Evolutionary conservation across 345 rosid genomes (phyloP).

Genomic region (Dipteronia sinensis): DNA sequence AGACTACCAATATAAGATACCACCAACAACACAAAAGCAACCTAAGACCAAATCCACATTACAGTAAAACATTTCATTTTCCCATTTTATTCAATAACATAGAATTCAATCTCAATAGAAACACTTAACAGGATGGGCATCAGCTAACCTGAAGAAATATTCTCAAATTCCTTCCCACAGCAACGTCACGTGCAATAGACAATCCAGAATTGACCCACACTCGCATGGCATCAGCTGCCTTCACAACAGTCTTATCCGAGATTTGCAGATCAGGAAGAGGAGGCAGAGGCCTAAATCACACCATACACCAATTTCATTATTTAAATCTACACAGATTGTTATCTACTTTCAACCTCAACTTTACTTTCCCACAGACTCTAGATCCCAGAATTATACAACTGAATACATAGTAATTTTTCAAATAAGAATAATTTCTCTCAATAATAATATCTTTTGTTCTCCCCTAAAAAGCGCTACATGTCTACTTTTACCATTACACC

Average conservation of each 20-base stretch:
- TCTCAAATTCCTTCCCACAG: constrained; percentile 59
- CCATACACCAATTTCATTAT: not conserved
- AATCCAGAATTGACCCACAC: constrained; percentile 58
- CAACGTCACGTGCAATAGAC: constrained; percentile 67
- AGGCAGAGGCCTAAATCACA: constrained; percentile 77
- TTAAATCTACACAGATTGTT: not conserved
- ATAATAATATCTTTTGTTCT: too few relatives aligned
- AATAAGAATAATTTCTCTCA: too few relatives aligned
- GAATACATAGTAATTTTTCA: too few relatives aligned
- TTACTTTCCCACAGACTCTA: not conserved
- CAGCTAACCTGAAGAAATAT: constrained; percentile 66
- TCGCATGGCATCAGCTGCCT: constrained; percentile 52
- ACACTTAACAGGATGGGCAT: not conserved
- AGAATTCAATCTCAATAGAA: not conserved
- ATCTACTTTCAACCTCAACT: constrained; percentile 3
- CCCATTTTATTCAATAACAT: not conserved
- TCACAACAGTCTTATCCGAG: constrained; percentile 61
- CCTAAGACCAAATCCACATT: constrained; percentile 41
- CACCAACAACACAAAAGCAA: constrained; percentile 55
- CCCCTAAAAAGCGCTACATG: not conserved
- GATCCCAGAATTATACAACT: not conserved
- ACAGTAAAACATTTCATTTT: not conserved
- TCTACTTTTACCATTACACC: not conserved
- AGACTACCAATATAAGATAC: constrained; percentile 68
- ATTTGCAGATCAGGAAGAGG: constrained; percentile 88